A percentile compares a stretch with the other conserved stretches of the same genome.
These are phyloP conservation scores for Colletotrichum tanaceti DNA, from an alignment of 2,329 filamentous ascomycete genomes.

Conservation along the genomic window DNA sequence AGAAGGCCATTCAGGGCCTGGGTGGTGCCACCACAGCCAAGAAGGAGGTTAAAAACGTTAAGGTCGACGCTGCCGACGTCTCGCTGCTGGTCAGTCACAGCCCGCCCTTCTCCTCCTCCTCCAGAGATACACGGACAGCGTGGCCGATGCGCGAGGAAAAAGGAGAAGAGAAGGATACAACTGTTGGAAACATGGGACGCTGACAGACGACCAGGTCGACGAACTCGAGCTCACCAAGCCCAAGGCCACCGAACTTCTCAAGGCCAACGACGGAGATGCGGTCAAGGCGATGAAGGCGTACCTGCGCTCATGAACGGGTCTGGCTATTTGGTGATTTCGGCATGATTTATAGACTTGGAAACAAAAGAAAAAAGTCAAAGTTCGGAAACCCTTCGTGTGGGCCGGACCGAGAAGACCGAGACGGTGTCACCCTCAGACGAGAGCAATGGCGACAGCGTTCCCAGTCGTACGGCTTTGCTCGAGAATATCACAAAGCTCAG, in stretches of 20 bases:
- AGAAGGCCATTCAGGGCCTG: slow-evolving; percentile 77
- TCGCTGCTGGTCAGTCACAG: slow-evolving; percentile 68
- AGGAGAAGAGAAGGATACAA: too few species aligned
- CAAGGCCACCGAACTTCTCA: slow-evolving; percentile 80
- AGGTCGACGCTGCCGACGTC: slow-evolving; percentile 80
- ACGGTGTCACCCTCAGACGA: too few species aligned
- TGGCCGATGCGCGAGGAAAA: not conserved
- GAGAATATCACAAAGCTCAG: too few species aligned
- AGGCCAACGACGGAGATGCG: slow-evolving; percentile 76
- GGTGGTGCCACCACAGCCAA: slow-evolving; percentile 52
- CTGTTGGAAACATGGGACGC: not conserved
- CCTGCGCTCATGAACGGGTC: slow-evolving; percentile 44
- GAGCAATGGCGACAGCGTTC: too few species aligned
- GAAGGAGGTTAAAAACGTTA: slow-evolving; percentile 70
- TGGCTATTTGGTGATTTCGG: not conserved
- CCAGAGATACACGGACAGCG: not conserved
- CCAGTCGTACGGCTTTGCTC: too few species aligned
- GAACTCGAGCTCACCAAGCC: slow-evolving; percentile 77
- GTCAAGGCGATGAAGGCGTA: slow-evolving; percentile 74
- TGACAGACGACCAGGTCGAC: slow-evolving; percentile 63
- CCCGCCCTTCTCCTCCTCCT: not conserved
- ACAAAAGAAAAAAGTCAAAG: slow-evolving; percentile 1
- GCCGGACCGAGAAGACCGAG: too few species aligned
- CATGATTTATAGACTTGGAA: slow-evolving; percentile 15
- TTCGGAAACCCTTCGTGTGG: not conserved